Evolutionary conservation across 2,329 filamentous ascomycete genomes (phyloP).

Genomic region (Juglanconis sp.): DNA sequence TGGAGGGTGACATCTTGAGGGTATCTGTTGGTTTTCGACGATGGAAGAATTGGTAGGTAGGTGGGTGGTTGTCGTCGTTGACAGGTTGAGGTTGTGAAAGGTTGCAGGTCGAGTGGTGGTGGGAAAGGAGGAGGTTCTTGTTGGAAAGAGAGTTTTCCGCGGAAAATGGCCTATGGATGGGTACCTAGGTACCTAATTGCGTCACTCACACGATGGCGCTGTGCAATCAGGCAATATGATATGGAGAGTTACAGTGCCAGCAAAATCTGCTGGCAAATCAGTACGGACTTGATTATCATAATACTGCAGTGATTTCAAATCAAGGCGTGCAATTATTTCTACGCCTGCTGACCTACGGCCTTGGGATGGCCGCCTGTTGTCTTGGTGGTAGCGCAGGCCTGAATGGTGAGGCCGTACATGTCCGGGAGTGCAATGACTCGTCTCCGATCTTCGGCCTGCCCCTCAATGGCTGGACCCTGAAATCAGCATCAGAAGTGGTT

Average conservation of each 20-base stretch:
- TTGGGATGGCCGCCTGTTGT: not conserved
- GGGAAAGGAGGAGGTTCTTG: not conserved
- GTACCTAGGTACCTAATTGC: not conserved
- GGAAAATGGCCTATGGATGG: not conserved
- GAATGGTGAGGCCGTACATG: not conserved
- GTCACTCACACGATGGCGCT: not conserved
- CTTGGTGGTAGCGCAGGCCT: not conserved
- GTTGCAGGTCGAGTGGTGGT: not conserved
- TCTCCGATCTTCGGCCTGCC: not conserved
- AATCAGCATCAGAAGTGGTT: too few relatives aligned
- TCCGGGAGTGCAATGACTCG: not conserved
- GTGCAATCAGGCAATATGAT: not conserved
- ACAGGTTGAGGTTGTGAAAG: not conserved
- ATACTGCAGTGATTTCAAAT: not conserved
- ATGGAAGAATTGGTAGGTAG: not conserved
- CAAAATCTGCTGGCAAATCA: conserved; percentile 1
- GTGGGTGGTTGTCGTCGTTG: not conserved
- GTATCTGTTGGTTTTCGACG: conserved; percentile 4
- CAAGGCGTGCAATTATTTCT: not conserved
- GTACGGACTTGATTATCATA: not conserved
- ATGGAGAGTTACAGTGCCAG: conserved; percentile 3
- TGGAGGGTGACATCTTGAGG: conserved; percentile 45
- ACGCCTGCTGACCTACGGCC: not conserved
- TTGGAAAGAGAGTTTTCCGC: not conserved
- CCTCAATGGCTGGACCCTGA: not conserved